Evolutionary conservation across 768 basidiomycete genomes (phyloP), one percentile per base, ranked within the genome.

Genomic region (Termitomyces sp.): DNA sequence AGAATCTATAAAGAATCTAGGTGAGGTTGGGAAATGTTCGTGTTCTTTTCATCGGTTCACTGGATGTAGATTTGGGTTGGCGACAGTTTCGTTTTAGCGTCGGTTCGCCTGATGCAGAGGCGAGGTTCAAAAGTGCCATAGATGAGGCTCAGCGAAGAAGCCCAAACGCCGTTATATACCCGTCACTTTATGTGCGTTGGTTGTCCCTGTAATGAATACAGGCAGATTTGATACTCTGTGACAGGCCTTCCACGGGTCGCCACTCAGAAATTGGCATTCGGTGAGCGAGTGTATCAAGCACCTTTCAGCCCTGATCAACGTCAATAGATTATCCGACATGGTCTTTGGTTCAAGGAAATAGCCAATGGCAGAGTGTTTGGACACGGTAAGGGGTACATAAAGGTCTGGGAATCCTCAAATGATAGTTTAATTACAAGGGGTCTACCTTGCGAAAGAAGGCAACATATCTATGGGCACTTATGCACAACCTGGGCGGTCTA

Each of bases 41-140:
- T 7, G n/a, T 24, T 20, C 7, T n/a, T 32, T 15, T 0, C 39
- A 22, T 42, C 7, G 8, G 4, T 51, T 13, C 11, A 16, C 11
- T 44, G 20, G 38, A 22, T 20, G 22, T 56, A 85, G 86, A 79
- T 59, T 54, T 75, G 0, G 67, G 60, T 0, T 89, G 83, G 81
- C 74, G 80, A 32, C 90, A 91, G 63, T 91, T 89, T 69, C 78
- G 85, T 24, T 84, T 91, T 70, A 84, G 84, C 58, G 88, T 89
- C 12, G 90, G 89, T 5, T 81, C 86, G 1, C 89, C 90, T 4
- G 85, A 87, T 64, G 87, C 87, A 9, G 90, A 90, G 70, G 86
- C 86, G 16, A 85, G 84, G 62, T 88, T 88, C 68, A 75, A 79
- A 45, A 67, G 67, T 6, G 83, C 81, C 7, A 68, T 86, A 20